Conservation (phyloP, 1,284 basidiomycete species). For the Albatrellus sp. region DNA sequence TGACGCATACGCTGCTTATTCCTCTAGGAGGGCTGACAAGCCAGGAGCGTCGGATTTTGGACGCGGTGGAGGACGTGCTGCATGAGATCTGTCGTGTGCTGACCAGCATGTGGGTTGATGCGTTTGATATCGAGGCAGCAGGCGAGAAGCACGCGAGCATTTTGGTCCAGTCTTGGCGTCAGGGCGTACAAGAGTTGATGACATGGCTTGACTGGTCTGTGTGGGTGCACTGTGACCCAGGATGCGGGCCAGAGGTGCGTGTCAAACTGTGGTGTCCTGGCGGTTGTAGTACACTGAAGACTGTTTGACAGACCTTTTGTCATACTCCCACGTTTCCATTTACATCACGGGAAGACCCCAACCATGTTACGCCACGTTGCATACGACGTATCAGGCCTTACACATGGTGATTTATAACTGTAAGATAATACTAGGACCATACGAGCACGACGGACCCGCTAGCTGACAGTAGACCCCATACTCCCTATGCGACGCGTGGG, state of each 20-base stretch:
- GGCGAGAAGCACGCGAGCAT: slow-evolving; percentile 7
- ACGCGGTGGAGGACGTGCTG: slow-evolving; percentile 21
- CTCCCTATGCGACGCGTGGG: no score
- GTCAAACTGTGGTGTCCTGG: slow-evolving; percentile 4
- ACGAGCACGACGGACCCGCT: no score
- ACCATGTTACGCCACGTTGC: no score
- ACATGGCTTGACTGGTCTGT: slow-evolving; percentile 33
- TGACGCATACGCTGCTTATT: slow-evolving; percentile 22
- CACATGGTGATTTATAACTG: no score
- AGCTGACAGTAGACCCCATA: no score
- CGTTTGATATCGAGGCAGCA: slow-evolving; percentile 16
- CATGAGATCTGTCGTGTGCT: slow-evolving; percentile 35
- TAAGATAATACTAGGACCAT: no score
- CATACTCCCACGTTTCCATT: slow-evolving; percentile 35
- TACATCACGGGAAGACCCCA: background rate
- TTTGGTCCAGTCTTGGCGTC: slow-evolving; percentile 8
- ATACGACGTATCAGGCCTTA: background rate
- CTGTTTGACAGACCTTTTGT: slow-evolving; percentile 27
- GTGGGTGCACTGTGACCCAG: slow-evolving; percentile 30
- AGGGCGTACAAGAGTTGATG: slow-evolving; percentile 24
- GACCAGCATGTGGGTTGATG: slow-evolving; percentile 30
- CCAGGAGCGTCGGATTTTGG: slow-evolving; percentile 23
- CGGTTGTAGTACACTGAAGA: background rate
- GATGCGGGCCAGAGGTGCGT: slow-evolving; percentile 25
- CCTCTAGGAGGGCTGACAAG: slow-evolving; percentile 16